Base-by-base conservation (phyloP, 2,329 filamentous ascomycete species). In the Alternaria gaisen region DNA sequence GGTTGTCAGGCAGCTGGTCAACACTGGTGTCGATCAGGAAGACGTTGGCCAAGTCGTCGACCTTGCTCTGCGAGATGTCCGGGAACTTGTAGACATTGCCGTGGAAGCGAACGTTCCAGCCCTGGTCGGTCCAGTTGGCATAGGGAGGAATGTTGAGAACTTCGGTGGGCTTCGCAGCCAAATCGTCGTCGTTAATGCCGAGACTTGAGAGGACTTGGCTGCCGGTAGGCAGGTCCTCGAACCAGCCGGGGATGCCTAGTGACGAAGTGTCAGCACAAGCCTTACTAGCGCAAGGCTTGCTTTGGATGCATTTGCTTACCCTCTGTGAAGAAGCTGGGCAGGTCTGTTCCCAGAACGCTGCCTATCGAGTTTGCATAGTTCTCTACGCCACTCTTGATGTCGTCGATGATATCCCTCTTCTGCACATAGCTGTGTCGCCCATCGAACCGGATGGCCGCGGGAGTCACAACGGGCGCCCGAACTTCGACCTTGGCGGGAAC, bases 81-180 rank as follows among this genome's bases (percentile, higher is more conserved):
- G 91, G 91, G 63, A 90, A 86, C 77, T 93, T 93, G 83, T 89
- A 94, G n/a, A 93, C 88, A 71, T 93, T 93, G 67, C 91, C 91
- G 66, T 91, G 91, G 64, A 93, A 87, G 28, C 90, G 85, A 4
- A 93, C 84, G 64, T 89, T 92, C 91, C 91, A 94, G 34, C 90
- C 90, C 59, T 87, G 79, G n/a, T 88, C 83, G 1, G 91, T 93
- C 88, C 90, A 94, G 65, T 94, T 94, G n/a, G 84, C 91, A 11
- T 83, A 83, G 3, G 82, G 82, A 12, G 90, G 90, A 9, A 93
- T 74, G 65, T 92, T 93, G 61, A 93, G 78, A 5, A 91, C 90
- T 63, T 91, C 85, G 0, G 90, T 92, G 0, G 90, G 90, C 57
- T 84, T 80, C 2, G 89, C 87, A 48, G 80, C 83, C 38, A 92